phyloP scores from a whole-genome alignment of 2,329 filamentous ascomycete species.

The Fusarium napiforme region DNA sequence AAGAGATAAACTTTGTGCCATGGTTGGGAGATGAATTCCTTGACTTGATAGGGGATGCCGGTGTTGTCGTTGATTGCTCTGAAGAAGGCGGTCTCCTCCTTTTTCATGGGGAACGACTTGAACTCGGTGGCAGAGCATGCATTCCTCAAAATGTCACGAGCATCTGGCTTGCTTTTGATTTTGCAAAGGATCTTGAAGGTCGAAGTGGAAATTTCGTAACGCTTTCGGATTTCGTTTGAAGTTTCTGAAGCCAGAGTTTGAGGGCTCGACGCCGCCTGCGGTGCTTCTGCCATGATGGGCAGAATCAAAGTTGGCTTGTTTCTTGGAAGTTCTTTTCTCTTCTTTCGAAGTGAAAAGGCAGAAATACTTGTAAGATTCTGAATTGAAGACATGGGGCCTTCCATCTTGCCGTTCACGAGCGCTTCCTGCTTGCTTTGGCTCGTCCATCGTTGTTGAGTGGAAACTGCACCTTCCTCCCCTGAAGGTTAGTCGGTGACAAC shows the following conservation, averaged over 20 bases:
- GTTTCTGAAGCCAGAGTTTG: background rate
- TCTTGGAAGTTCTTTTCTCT: too few relatives aligned
- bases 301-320: background rate
- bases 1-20: conserved; percentile 82
- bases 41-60: conserved; percentile 52
- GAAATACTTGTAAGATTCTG: too few relatives aligned
- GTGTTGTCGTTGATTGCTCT: conserved; percentile 53
- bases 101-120: conserved; percentile 50
- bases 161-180: conserved; percentile 43
- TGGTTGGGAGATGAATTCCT: conserved; percentile 61
- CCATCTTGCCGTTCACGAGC: background rate
- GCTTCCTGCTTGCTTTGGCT: background rate
- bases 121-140: conserved; percentile 54
- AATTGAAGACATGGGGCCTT: background rate
- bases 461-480: background rate
- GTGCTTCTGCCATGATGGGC: background rate
- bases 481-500: background rate
- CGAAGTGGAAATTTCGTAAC: conserved; percentile 48
- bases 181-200: conserved; percentile 48
- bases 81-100: conserved; percentile 51
- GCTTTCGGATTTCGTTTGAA: conserved; percentile 47
- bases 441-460: background rate
- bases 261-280: background rate
- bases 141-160: conserved; percentile 51
- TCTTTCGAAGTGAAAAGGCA: too few relatives aligned